Base-by-base conservation (phyloP, 1,284 basidiomycete genomes). In the Leccinum brunneo-olivaceum region DNA sequence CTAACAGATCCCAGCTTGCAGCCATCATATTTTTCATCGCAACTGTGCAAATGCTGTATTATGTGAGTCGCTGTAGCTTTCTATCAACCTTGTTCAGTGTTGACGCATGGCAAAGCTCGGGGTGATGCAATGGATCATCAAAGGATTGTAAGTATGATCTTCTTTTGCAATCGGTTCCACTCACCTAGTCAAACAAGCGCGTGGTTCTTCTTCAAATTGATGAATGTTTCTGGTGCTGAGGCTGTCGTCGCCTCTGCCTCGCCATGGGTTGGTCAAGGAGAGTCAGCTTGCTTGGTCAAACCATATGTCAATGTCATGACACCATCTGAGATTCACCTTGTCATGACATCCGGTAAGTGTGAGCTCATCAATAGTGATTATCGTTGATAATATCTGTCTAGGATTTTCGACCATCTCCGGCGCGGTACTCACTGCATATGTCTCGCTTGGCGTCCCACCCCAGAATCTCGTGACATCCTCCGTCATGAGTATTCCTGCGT, bases 401-500 rank as follows among this genome's bases (percentile, higher is more conserved):
- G 73, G 75, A 30, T 90, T 91, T 68, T 87, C 90, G 8, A 92
- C 90, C 42, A 94, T 94, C 54, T 84, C 91, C 43, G 92, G 92
- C 39, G 90, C 89, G 43, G 90, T 94, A 14, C 73, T 95, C 44
- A 72, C 77, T 44, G 90, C 89, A 34, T 95, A 94, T 65, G 86
- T 94, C 56, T 69, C 66, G 44, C 68, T 93, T 50, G 92, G 92
- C 44, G 86, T 95, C 29, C 84, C 86, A 24, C 67, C 90, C 14
- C 76, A 82, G 64, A 90, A 89, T 63, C 73, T 95, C 23, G 74
- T 95, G 56, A 92, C 91, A 5, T 87, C 91, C 5, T 91, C 88
- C 9, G 85, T 95, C 53, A 95, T 95, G 91, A 88, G 84, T 60
- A 95, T 95, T 56, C 91, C 91, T 9, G 91, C 92, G 1, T 91